Conservation (phyloP, 176 grass and related monocot species). For the Dendrocalamus sinicus region DNA sequence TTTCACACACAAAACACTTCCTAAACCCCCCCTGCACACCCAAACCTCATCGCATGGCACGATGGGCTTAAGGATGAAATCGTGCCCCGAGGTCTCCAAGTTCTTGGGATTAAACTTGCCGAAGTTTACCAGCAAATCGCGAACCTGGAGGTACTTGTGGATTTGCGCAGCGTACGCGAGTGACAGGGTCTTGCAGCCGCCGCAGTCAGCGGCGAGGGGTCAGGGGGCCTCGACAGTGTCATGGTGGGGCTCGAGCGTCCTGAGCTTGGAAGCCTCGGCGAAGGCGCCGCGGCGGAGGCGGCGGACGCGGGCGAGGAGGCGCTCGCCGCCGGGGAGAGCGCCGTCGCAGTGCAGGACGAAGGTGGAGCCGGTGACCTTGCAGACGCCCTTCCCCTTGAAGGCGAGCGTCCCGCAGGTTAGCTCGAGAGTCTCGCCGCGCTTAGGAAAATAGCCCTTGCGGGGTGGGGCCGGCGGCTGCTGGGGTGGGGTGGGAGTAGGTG, state of each 20-base stretch:
- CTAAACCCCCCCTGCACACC: no score
- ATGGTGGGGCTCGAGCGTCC: conserved; percentile 69
- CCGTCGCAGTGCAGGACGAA: conserved; percentile 92
- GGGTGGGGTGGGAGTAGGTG: conserved; percentile 33
- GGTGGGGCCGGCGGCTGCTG: conserved; percentile 26
- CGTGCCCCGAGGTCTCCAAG: conserved; percentile 42
- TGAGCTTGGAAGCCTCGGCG: conserved; percentile 78
- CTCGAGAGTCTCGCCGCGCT: conserved; percentile 80
- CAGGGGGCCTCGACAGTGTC: conserved; percentile 72
- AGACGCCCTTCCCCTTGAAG: conserved; percentile 92
- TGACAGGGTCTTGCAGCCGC: conserved; percentile 91
- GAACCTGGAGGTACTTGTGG: conserved; percentile 79
- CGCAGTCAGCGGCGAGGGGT: conserved; percentile 72
- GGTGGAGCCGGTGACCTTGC: conserved; percentile 65
- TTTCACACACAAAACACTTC: no score
- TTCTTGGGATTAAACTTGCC: conserved; percentile 63
- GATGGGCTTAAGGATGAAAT: conserved; percentile 67
- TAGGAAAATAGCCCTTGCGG: conserved; percentile 67
- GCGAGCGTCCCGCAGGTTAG: conserved; percentile 83
- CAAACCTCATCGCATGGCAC: conserved; percentile 64
- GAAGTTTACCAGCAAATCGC: conserved; percentile 79
- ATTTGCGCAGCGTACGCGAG: conserved; percentile 79
- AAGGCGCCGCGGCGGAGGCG: conserved; percentile 55
- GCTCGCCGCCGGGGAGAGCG: conserved; percentile 89
- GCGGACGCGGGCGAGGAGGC: conserved; percentile 73